Evolutionary conservation across 495 filamentous ascomycete genomes (phyloP).

Genomic region (Penicillium pancosmium): DNA sequence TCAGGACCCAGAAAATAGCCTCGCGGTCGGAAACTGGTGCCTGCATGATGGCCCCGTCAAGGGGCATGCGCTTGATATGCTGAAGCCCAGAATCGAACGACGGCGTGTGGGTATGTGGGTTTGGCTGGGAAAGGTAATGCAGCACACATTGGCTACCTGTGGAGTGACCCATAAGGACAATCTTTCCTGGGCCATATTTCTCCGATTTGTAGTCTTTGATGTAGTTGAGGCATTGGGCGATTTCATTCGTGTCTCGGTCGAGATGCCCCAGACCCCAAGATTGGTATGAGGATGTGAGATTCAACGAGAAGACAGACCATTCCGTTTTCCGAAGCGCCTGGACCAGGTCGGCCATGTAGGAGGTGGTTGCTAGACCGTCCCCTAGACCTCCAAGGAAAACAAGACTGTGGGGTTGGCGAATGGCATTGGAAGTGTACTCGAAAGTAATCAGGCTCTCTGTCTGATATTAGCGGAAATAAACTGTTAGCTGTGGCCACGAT

Average conservation of each 20-base stretch:
- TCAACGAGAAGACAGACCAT: slow-evolving; percentile 64
- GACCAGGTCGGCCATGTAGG: slow-evolving; percentile 59
- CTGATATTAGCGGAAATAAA: slow-evolving; percentile 15
- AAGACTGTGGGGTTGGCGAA: slow-evolving; percentile 62
- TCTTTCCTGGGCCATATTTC: slow-evolving; percentile 50
- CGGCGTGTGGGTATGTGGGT: slow-evolving; percentile 32
- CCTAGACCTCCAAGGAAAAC: slow-evolving; percentile 82
- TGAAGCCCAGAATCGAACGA: slow-evolving; percentile 37
- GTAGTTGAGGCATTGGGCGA: slow-evolving; percentile 70
- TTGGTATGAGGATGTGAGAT: slow-evolving; percentile 65
- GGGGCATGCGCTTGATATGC: slow-evolving; percentile 34
- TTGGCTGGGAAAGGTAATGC: slow-evolving; percentile 60
- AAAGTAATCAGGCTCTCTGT: slow-evolving; percentile 51
- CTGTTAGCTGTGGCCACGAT: slow-evolving; percentile 4
- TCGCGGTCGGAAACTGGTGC: slow-evolving; percentile 76
- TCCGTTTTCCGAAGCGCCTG: slow-evolving; percentile 54
- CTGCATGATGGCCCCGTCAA: slow-evolving; percentile 79
- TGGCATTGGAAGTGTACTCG: slow-evolving; percentile 39
- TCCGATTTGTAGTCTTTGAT: slow-evolving; percentile 52
- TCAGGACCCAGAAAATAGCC: slow-evolving; percentile 46
- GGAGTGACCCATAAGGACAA: slow-evolving; percentile 84
- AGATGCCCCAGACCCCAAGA: slow-evolving; percentile 75
- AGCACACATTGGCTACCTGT: slow-evolving; percentile 84
- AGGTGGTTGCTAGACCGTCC: slow-evolving; percentile 73
- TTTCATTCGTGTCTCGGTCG: slow-evolving; percentile 71